phyloP scores from a whole-genome alignment of 345 rosid genomes.

The Conringia planisiliqua region DNA sequence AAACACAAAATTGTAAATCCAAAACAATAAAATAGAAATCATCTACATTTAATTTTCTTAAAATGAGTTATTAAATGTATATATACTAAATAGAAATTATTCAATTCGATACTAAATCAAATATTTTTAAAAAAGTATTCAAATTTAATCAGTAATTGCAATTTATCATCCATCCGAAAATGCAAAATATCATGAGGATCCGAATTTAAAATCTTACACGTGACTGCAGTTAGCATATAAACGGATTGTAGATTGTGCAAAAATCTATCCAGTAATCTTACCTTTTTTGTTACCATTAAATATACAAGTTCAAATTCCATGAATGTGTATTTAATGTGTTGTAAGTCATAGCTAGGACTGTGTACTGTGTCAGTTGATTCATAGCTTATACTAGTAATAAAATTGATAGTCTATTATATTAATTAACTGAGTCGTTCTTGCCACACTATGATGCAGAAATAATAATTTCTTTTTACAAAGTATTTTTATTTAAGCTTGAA shows the following conservation, averaged over 20 bases:
- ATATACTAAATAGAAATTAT: not conserved
- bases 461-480: too few relatives aligned
- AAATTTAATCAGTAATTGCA: not conserved
- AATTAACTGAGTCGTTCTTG: too few relatives aligned
- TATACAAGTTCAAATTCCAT: constrained; percentile 9
- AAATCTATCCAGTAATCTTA: not conserved
- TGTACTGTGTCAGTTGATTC: constrained; percentile 4
- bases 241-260: not conserved
- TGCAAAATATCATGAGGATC: not conserved
- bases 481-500: too few relatives aligned
- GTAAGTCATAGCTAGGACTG: not conserved
- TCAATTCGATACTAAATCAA: not conserved
- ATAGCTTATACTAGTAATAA: not conserved
- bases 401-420: not conserved
- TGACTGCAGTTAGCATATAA: not conserved
- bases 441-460: too few relatives aligned
- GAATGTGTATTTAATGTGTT: constrained; percentile 8
- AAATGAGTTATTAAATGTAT: not conserved
- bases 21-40: not conserved
- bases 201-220: not conserved
- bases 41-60: not conserved
- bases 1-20: not conserved
- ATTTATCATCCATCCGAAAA: not conserved
- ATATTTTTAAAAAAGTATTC: not conserved
- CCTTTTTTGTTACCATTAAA: not conserved